Conservation (phyloP, 805 yeast species). For the Saccharomyces eubayanus region DNA sequence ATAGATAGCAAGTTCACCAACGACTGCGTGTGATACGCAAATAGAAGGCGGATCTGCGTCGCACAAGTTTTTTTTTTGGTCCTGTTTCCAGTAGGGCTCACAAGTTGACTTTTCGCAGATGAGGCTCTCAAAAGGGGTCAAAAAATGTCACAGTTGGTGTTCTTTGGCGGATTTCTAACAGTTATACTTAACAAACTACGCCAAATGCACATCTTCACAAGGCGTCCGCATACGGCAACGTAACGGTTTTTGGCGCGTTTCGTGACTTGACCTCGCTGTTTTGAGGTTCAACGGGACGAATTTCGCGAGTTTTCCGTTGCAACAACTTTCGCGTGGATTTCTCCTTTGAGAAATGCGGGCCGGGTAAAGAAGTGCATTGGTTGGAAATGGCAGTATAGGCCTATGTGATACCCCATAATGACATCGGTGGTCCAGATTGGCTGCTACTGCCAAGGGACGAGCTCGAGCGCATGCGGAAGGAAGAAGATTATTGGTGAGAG, state of each 20-base stretch:
- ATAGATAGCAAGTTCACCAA: not conserved
- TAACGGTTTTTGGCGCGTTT: not conserved
- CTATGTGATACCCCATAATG: not conserved
- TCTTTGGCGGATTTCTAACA: not conserved
- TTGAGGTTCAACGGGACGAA: not conserved
- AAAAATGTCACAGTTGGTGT: not conserved
- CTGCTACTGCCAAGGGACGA: not conserved
- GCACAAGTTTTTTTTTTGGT: not conserved
- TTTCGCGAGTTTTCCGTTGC: not conserved
- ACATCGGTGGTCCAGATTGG: not conserved
- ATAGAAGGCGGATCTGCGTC: not conserved
- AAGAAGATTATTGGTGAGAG: not conserved
- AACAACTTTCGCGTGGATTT: not conserved
- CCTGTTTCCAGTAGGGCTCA: not conserved
- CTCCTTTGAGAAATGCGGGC: not conserved
- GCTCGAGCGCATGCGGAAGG: not conserved
- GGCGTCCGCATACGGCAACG: not conserved
- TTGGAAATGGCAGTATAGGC: not conserved
- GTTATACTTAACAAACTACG: not conserved
- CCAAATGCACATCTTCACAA: not conserved
- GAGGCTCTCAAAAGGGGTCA: not conserved
- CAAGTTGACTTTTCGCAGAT: not conserved
- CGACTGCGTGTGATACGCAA: not conserved
- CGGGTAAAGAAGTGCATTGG: not conserved
- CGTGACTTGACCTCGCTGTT: not conserved